A percentile compares a stretch with the other conserved stretches of the same genome.
These are phyloP conservation scores for Keqinozyma sinolaborantium DNA, from an alignment of 1,139 yeast species.

Conservation along the genomic window DNA sequence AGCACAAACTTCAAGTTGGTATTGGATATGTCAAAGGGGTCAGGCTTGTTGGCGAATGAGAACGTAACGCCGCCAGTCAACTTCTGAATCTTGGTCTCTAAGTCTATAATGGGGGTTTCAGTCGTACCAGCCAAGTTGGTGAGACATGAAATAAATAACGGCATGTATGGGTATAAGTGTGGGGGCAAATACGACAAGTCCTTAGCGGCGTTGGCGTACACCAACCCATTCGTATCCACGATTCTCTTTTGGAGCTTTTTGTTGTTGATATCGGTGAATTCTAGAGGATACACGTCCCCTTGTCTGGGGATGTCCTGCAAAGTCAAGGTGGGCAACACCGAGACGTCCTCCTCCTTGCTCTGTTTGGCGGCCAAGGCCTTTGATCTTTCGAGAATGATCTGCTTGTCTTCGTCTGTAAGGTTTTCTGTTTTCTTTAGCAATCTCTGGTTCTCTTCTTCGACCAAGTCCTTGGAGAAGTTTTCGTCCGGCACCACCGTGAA, in stretches of 20 bases:
- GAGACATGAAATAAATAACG: conserved; percentile 75
- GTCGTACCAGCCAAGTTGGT: conserved; percentile 81
- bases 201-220: conserved; percentile 63
- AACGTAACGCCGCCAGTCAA: conserved; percentile 83
- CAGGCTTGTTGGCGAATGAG: conserved; percentile 51
- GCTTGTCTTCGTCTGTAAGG: conserved; percentile 54
- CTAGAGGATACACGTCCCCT: conserved; percentile 40
- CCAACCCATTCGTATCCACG: conserved; percentile 71
- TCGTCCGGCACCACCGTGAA: conserved; percentile 76
- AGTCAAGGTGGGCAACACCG: conserved; percentile 75
- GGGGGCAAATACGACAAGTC: conserved; percentile 55
- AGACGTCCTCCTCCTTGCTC: conserved; percentile 64
- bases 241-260: conserved; percentile 41
- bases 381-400: conserved; percentile 60
- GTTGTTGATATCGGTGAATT: conserved; percentile 19
- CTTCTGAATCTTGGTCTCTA: conserved; percentile 81
- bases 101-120: conserved; percentile 64
- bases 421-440: conserved; percentile 39
- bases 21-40: conserved; percentile 46
- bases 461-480: conserved; percentile 45
- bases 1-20: conserved; percentile 48
- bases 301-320: conserved; percentile 66
- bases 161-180: conserved; percentile 63
- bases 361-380: conserved; percentile 59
- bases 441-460: conserved; percentile 53